Evolutionary conservation across 1,284 basidiomycete genomes (phyloP), one percentile per base, ranked within the genome.

Genomic region (Heimioporus retisporus): DNA sequence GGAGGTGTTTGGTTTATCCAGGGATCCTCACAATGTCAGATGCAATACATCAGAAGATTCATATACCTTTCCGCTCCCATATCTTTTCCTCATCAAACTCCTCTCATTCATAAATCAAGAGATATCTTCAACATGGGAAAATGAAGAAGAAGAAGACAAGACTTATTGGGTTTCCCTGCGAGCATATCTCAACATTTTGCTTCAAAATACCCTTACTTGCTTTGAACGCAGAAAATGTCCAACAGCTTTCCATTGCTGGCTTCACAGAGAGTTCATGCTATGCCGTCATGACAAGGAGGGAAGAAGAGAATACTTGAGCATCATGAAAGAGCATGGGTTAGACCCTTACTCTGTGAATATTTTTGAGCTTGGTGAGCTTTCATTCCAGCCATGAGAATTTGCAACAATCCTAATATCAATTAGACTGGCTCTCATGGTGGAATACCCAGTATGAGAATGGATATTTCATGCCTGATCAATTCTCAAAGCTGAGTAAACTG

Each of bases 261-360:
- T 66, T 13, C 59, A 66, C 18, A 65, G 65, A 44, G 63, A 66
- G 19, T 66, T 66, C 50, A 65, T 66, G 59, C 50, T 66, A 2
- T 66, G 63, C 28, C 18, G 35, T 13, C 65, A 66, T 58, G 65
- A 66, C 23, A 13, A 54, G 21, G 23, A 10, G 15, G 65, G 63
- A 50, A 65, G 65, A 16, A 54, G 6, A 15, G 59, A 65, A 25
- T 60, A 65, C 28, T 21, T 54, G 16, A 1, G 13, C 1, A 2
- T 58, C 15, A 66, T 66, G 63, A 4, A 58, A 35, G 18, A 28
- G 8, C 23, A 13, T 16, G 25, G 25, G 11, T 46, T 65, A 23
- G 14, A n/a, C 8, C 60, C 63, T 6, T 66, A 66, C 50, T 59
- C 50, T 0, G 51, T 59, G 11, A 11, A 65, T 21, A 40, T 65